phyloP scores from a whole-genome alignment of 129 eudicot species.

The Ambrosia artemisiifolia region DNA sequence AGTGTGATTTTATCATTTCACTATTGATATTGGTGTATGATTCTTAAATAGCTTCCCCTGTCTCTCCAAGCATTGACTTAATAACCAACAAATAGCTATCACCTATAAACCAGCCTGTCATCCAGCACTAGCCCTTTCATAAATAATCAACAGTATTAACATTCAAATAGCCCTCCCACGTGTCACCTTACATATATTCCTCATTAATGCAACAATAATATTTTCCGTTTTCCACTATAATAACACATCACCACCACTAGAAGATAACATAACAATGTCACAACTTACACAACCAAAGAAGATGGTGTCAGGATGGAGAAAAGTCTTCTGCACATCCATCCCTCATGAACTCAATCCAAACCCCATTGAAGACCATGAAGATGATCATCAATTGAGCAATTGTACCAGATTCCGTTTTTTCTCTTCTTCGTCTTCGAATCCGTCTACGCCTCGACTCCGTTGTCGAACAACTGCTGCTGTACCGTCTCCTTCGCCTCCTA shows the following conservation, averaged over 20 bases:
- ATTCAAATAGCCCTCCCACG: slow-evolving; percentile 21
- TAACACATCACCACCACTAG: too few relatives aligned
- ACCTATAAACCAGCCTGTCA: slow-evolving; percentile 29
- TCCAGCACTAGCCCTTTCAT: slow-evolving; percentile 7
- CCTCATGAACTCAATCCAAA: slow-evolving; percentile 52
- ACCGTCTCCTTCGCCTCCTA: slow-evolving; percentile 25
- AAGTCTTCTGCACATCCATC: slow-evolving; percentile 87
- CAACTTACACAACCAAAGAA: background rate
- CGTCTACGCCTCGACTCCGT: slow-evolving; percentile 51
- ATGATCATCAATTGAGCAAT: slow-evolving; percentile 4
- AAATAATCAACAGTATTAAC: slow-evolving; percentile 4
- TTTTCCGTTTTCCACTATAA: too few relatives aligned
- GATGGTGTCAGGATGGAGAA: slow-evolving; percentile 90
- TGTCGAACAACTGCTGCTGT: slow-evolving; percentile 17
- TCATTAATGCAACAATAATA: background rate
- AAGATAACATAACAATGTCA: background rate
- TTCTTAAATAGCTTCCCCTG: too few relatives aligned
- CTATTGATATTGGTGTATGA: too few relatives aligned
- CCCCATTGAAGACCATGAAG: background rate
- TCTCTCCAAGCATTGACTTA: slow-evolving; percentile 14
- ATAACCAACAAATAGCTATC: background rate
- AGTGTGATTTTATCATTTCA: too few relatives aligned
- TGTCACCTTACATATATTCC: slow-evolving; percentile 9
- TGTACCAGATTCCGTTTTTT: slow-evolving; percentile 40
- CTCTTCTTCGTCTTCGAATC: slow-evolving; percentile 35